phyloP scores from a whole-genome alignment of 1,284 basidiomycete species.

The Naganishia sp. region DNA sequence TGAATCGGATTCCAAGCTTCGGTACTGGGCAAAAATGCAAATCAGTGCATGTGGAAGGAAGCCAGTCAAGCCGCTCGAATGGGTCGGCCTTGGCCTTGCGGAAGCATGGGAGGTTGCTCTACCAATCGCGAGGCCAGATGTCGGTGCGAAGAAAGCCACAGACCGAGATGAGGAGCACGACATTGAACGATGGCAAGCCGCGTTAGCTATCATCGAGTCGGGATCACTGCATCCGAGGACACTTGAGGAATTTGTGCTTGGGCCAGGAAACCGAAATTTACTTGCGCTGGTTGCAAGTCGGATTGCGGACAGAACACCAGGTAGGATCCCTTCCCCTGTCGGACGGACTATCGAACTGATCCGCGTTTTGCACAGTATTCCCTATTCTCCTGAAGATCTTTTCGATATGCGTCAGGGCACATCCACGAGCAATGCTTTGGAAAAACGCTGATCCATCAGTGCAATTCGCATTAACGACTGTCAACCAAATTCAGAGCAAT shows the following conservation, averaged over 20 bases:
- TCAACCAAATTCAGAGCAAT: conserved; percentile 81
- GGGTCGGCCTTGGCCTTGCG: conserved; percentile 12
- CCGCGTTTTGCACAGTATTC: conserved; percentile 61
- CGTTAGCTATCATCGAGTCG: conserved; percentile 15
- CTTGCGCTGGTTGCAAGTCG: conserved; percentile 29
- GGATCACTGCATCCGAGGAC: conserved; percentile 36
- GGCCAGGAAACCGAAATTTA: conserved; percentile 38
- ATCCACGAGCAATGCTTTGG: conserved; percentile 68
- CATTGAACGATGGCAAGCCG: conserved; percentile 8
- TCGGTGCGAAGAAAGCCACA: background rate
- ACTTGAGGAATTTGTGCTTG: conserved; percentile 31
- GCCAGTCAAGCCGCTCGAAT: conserved; percentile 23
- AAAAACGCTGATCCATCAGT: conserved; percentile 58
- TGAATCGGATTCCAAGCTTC: conserved; percentile 31
- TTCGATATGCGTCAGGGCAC: conserved; percentile 57
- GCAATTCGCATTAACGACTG: conserved; percentile 65
- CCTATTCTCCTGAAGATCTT: conserved; percentile 60
- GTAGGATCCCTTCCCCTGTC: conserved; percentile 52
- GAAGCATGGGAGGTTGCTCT: conserved; percentile 12
- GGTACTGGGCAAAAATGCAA: conserved; percentile 22
- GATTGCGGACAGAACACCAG: conserved; percentile 42
- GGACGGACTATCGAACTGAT: conserved; percentile 62
- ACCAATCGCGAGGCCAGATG: conserved; percentile 29
- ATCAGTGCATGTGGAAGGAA: conserved; percentile 28
- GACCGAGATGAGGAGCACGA: conserved; percentile 10